Base-by-base conservation (phyloP, 2,329 filamentous ascomycete genomes). In the Dactylonectria macrodidyma region DNA sequence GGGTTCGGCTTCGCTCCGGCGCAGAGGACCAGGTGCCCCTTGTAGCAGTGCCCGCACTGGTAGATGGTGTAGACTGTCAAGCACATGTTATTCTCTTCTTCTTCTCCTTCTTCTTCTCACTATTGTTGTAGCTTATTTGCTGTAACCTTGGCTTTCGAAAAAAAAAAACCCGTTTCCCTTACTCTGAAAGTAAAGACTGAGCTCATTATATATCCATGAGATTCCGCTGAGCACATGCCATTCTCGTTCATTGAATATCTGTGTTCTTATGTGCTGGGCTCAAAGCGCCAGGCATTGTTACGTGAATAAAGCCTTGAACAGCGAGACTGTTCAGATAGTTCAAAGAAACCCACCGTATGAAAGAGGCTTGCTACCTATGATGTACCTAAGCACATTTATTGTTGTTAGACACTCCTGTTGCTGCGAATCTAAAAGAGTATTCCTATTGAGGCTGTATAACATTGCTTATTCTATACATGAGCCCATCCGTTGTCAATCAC, bases 401-500 rank as follows among this genome's bases (percentile, higher is more conserved):
- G 19, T 19, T 19, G 19, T 19, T 19, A 19, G 19, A 1, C 19
- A 19, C 19, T 19, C 19, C 19, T 19, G 19, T 19, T 19, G 19
- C 19, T 19, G 19, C 19, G 19, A 19, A 19, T 19, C 19, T 19
- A 19, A 19, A 19, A 19, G 19, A 19, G 19, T 19, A 19, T 19
- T 19, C 19, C 19, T 19, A 19, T 19, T 19, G 19, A 19, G 19
- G 19, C 19, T 19, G 19, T 19, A 19, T 19, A 19, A 19, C 19
- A 19, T 19, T 19, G 19, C 19, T 19, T 19, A 19, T 19, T 52
- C 47, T 66, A 88, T 66, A 88, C 82, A 82, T 90, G 88, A 64
- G 84, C 84, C 89, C 88, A 90, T 2, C 88, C 88, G 73, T 87
- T 88, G 67, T 83, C 80, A 46, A 82, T 84, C 63, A 90, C 77